Conservation (phyloP, 176 grass and related monocot species). For the Oryza officinalis region DNA sequence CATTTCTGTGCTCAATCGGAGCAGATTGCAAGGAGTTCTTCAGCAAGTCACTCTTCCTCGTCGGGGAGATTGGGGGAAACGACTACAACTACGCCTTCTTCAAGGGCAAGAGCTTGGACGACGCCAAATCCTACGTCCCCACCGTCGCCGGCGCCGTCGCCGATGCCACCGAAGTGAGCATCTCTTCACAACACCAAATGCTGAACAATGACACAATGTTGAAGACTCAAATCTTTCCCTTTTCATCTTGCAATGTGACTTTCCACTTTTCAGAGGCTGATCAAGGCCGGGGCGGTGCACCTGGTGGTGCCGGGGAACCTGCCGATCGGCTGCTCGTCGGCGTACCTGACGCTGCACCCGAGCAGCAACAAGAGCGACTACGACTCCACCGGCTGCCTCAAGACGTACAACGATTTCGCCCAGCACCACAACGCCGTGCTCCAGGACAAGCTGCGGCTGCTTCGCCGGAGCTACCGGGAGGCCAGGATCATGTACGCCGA, state of each 20-base stretch:
- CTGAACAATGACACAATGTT: background rate
- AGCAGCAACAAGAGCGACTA: constrained; percentile 59
- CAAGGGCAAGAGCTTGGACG: constrained; percentile 68
- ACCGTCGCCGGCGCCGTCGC: constrained; percentile 53
- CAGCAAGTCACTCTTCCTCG: constrained; percentile 68
- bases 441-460: constrained; percentile 48
- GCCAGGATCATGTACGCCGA: constrained; percentile 80
- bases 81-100: constrained; percentile 89
- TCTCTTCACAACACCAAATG: background rate
- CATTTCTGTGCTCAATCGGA: background rate
- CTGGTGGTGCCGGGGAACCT: constrained; percentile 89
- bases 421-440: constrained; percentile 80
- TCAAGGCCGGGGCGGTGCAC: constrained; percentile 64
- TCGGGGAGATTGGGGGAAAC: constrained; percentile 86
- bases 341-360: constrained; percentile 71
- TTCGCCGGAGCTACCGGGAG: constrained; percentile 57
- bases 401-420: constrained; percentile 70
- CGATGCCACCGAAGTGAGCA: constrained; percentile 62
- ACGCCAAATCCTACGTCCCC: constrained; percentile 70
- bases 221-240: background rate
- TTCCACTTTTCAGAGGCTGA: constrained; percentile 50
- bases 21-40: constrained; percentile 77
- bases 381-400: constrained; percentile 63
- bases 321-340: constrained; percentile 80
- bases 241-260: background rate